phyloP scores from a whole-genome alignment of 2,329 filamentous ascomycete genomes.

The Trichoderma polysporum region DNA sequence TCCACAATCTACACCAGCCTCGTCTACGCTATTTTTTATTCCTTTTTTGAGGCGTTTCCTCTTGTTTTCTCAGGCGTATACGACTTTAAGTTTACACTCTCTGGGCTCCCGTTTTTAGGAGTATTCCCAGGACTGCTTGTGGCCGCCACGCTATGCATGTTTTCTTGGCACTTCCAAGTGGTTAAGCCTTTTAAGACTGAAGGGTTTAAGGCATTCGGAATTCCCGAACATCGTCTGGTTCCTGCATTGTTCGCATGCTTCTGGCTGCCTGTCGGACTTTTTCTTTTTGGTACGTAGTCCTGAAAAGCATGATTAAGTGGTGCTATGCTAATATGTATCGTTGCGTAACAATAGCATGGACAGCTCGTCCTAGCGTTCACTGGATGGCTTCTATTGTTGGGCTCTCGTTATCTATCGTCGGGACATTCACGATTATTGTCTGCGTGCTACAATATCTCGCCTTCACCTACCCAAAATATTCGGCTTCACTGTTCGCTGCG shows the following conservation, averaged over 20 bases:
- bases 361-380: not conserved
- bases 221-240: not conserved
- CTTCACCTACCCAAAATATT: not conserved
- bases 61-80: not conserved
- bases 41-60: not conserved
- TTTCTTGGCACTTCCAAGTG: not conserved
- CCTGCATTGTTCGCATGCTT: not conserved
- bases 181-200: not conserved
- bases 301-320: not conserved
- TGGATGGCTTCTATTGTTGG: not conserved
- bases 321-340: not conserved
- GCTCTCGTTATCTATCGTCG: not conserved
- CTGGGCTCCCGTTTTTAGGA: not conserved
- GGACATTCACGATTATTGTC: not conserved
- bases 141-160: not conserved
- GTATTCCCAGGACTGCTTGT: not conserved
- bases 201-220: not conserved
- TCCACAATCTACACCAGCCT: not conserved
- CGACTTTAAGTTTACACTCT: not conserved
- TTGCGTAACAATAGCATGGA: not conserved
- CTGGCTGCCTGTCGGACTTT: not conserved
- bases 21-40: not conserved
- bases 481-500: not conserved
- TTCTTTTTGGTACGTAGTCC: not conserved
- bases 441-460: not conserved